phyloP scores from a whole-genome alignment of 495 filamentous ascomycete genomes.

The Aspergillus ellipticus region DNA sequence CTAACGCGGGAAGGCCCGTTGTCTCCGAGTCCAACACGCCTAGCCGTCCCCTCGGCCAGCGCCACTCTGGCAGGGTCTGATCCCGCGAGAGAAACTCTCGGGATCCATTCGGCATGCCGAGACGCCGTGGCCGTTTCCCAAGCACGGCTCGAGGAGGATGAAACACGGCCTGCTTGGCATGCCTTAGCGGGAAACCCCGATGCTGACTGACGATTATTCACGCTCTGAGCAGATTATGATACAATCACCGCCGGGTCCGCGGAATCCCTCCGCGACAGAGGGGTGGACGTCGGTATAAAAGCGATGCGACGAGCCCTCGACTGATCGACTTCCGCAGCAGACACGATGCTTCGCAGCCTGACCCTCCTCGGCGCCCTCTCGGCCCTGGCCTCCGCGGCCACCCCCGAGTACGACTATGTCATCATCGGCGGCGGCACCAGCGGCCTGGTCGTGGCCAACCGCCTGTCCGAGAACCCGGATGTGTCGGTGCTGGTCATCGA shows the following conservation, averaged over 20 bases:
- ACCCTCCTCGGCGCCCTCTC: background rate
- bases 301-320: background rate
- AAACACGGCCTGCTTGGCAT: background rate
- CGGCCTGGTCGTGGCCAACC: background rate
- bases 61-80: too few species aligned
- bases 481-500: conserved; percentile 51
- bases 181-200: background rate
- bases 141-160: background rate
- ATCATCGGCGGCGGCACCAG: background rate
- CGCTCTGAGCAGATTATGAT: background rate
- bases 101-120: conserved; percentile 3
- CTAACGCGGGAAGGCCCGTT: background rate
- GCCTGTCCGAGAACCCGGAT: conserved; percentile 30
- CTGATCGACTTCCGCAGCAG: background rate
- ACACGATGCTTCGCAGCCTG: background rate
- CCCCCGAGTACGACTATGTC: background rate
- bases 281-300: background rate
- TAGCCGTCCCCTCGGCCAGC: too few species aligned
- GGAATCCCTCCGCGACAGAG: background rate
- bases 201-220: background rate
- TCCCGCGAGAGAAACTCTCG: too few species aligned
- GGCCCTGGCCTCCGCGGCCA: too few species aligned
- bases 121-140: background rate
- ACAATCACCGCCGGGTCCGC: too few species aligned
- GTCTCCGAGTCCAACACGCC: background rate